Evolutionary conservation across 1,284 basidiomycete species (phyloP).

Genomic region (Ustilago curta): DNA sequence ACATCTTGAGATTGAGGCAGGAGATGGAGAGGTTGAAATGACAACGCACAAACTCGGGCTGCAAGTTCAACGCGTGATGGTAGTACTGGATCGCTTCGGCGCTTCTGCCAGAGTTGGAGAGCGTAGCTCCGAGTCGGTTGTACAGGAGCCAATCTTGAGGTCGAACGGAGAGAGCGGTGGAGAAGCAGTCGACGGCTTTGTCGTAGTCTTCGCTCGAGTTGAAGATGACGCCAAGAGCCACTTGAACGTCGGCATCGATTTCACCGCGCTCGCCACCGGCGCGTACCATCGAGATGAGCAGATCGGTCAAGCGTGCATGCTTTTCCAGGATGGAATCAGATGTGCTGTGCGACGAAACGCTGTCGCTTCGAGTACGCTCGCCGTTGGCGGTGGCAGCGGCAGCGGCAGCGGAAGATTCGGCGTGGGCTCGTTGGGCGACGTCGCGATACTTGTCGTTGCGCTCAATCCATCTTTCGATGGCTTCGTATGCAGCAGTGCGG

Average conservation of each 20-base stretch:
- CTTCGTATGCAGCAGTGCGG: slow-evolving; percentile 77
- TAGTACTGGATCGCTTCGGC: slow-evolving; percentile 90
- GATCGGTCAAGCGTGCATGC: slow-evolving; percentile 64
- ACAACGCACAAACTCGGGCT: slow-evolving; percentile 87
- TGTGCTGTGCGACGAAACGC: slow-evolving; percentile 34
- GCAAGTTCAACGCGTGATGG: slow-evolving; percentile 85
- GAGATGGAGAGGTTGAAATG: slow-evolving; percentile 67
- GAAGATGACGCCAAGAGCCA: slow-evolving; percentile 91
- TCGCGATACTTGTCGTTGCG: slow-evolving; percentile 71
- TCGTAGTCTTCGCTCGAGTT: slow-evolving; percentile 89
- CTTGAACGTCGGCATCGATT: slow-evolving; percentile 87
- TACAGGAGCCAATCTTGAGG: slow-evolving; percentile 95
- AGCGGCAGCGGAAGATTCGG: slow-evolving; percentile 10
- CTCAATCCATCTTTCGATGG: slow-evolving; percentile 84
- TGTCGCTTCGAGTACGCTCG: slow-evolving; percentile 31
- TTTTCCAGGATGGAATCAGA: slow-evolving; percentile 40
- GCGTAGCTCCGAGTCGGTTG: slow-evolving; percentile 94
- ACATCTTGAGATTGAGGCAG: slow-evolving; percentile 66
- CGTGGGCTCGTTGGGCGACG: slow-evolving; percentile 62
- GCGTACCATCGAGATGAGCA: slow-evolving; percentile 70
- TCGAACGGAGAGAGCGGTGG: slow-evolving; percentile 84
- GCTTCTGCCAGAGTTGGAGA: slow-evolving; percentile 85
- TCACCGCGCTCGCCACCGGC: slow-evolving; percentile 32
- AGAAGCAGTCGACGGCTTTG: slow-evolving; percentile 94
- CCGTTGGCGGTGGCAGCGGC: neutral